Base-by-base conservation (phyloP, 176 grass and related monocot species). In the Thinopyrum elongatum region DNA sequence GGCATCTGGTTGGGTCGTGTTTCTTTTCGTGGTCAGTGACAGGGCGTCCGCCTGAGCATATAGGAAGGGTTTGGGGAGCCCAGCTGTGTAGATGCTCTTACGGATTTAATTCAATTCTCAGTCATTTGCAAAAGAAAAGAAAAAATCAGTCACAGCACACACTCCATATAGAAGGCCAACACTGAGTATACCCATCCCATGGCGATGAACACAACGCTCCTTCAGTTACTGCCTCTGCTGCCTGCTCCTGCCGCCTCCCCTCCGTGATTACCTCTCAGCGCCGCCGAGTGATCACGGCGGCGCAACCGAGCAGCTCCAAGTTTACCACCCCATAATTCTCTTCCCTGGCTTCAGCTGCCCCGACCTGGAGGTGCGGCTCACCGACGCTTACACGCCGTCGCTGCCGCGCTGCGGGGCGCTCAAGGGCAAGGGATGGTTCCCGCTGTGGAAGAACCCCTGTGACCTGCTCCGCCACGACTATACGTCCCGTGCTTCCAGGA, bases 331-430 rank as follows among this genome's bases (percentile, higher is more conserved):
- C 1, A 35, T 70, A 1, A 13, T 82, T 2, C 46, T 82, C 5
- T 5, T 82, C 36, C 44, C 80, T 17, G 80, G 80, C 16, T 2
- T 82, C 1, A 51, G 11, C 47, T 82, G 80, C 65, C 30, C 42
- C 12, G 10, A 71, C 65, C 6, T 71, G 46, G 65, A 82, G 28
- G 80, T 47, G 13, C 65, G 65, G 46, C 80, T 82, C 46, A 70
- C 44, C 9, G 80, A 82, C 16, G 42, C 29, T 6, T 70, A 82
- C 65, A 42, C 5, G 29, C 65, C 80, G 28, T 49, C 8, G n/a
- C 4, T 8, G n/a, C n/a, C n/a, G n/a, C n/a, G n/a, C n/a, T n/a
- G n/a, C n/a, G n/a, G n/a, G n/a, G n/a, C n/a, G n/a, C n/a, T n/a
- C n/a, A 62, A 39, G 33, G 55, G 33, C 22, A 39, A 79, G 33